Evolutionary conservation across 371 early-diverging fungal species (phyloP).

Genomic region (Circinella umbellata): DNA sequence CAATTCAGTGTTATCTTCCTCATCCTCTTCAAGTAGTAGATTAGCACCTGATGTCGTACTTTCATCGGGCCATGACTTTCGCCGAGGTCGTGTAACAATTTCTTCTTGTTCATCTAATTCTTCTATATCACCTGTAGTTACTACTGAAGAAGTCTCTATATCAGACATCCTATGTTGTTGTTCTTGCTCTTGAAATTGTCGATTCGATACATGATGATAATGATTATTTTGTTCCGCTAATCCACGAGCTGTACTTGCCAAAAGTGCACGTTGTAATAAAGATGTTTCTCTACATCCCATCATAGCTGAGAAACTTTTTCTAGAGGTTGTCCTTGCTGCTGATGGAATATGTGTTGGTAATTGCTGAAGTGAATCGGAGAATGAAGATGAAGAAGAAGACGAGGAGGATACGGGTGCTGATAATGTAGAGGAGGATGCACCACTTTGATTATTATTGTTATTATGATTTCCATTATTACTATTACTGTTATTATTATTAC

Average conservation of each 20-base stretch:
- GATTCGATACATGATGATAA: too few relatives aligned
- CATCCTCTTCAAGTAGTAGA: conserved; percentile 4
- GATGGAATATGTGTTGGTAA: not conserved
- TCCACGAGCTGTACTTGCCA: conserved; percentile 26
- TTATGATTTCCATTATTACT: too few relatives aligned
- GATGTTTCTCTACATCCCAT: conserved; percentile 23
- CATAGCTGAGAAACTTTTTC: conserved; percentile 24
- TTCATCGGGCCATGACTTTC: conserved; percentile 30
- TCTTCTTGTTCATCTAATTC: conserved; percentile 3
- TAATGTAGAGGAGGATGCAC: not conserved
- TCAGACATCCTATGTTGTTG: too few relatives aligned
- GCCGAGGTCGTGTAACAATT: conserved; percentile 10
- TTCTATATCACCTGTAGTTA: not conserved
- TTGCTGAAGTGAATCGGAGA: not conserved
- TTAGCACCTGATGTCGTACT: conserved; percentile 15
- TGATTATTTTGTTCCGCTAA: conserved; percentile 20
- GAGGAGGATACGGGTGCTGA: conserved; percentile 8
- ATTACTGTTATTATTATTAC: conserved; percentile 4
- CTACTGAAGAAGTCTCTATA: too few relatives aligned
- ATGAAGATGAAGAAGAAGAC: conserved; percentile 1
- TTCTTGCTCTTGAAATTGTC: too few relatives aligned
- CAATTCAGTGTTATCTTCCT: conserved; percentile 1
- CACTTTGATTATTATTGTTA: not conserved
- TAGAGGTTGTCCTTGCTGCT: conserved; percentile 19
- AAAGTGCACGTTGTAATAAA: conserved; percentile 39